Evolutionary conservation across 2,329 filamentous ascomycete species (phyloP), one percentile per base, ranked within the genome.

Genomic region (Elsinoe ampelina): DNA sequence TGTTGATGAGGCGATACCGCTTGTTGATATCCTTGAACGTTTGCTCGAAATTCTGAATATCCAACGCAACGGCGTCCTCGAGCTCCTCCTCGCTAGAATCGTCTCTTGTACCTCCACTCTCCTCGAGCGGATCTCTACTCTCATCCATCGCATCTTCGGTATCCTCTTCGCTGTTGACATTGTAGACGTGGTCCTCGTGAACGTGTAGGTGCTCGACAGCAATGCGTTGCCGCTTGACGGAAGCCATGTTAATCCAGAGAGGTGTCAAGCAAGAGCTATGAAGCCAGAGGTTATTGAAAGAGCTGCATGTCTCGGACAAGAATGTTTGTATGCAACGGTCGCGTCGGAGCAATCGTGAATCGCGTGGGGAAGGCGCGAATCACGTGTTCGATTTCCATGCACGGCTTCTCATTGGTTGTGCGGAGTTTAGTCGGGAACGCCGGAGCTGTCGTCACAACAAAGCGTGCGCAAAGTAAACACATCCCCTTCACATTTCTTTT

Each of bases 1-100:
- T 86, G 73, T 96, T 96, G 69, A 98, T 93, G 56, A 98, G 74
- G 55, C 91, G 85, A 72, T 92, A 98, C 58, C 85, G 83, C 65
- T 88, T 80, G 62, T 81, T 86, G 69, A 97, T 95, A 54, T 87
- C 88, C 36, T 84, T 84, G 68, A 97, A 96, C 34, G 84, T 86
- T 55, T 83, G 78, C 64, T 92, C 85, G 58, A 98, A 82, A 63
- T 84, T 88, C 54, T 83, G 81, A 82, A 98, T 98, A 70, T 98
- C 93, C 55, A 90, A 83, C 60, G 83, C 80, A 12, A 95, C 87
- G 5, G 74, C 75, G 17, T 80, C 75, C 63, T 91, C 86, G 36
- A 89, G 77, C 12, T 75, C 71, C 22, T 80, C 77, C 52, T 88
- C 83, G 20, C 63, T 73, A 50, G 83, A 82, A 7, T 83, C 82